phyloP scores from a whole-genome alignment of 495 filamentous ascomycete genomes.

The Lasiosphaeriaceae sp. region DNA sequence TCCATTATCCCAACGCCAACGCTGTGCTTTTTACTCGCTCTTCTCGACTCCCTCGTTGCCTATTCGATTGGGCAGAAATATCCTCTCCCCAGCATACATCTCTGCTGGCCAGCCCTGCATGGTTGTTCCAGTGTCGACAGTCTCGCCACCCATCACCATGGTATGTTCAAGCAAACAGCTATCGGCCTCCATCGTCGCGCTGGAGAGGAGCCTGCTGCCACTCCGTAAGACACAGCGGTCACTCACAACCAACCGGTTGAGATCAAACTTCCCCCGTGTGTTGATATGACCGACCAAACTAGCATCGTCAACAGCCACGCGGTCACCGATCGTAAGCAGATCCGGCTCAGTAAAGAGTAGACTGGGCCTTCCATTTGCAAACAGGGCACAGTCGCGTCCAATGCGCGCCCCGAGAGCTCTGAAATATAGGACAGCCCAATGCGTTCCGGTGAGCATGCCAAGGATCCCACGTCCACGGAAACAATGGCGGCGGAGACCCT shows the following conservation, averaged over 20 bases:
- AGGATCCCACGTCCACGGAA: slow-evolving; percentile 41
- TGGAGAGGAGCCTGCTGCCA: slow-evolving; percentile 39
- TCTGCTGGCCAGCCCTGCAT: slow-evolving; percentile 50
- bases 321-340: slow-evolving; percentile 39
- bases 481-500: slow-evolving; percentile 39
- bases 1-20: too few relatives aligned
- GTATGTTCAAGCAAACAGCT: slow-evolving; percentile 43
- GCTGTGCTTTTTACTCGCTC: too few relatives aligned
- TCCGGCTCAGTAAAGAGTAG: slow-evolving; percentile 49
- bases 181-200: slow-evolving; percentile 41
- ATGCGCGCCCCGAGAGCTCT: slow-evolving; percentile 39
- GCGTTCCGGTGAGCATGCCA: slow-evolving; percentile 39
- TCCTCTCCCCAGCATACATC: slow-evolving; percentile 1
- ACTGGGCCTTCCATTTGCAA: slow-evolving; percentile 39
- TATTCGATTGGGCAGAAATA: not conserved
- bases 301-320: slow-evolving; percentile 45
- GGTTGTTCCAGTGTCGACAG: slow-evolving; percentile 36
- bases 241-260: slow-evolving; percentile 39
- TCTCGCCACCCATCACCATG: slow-evolving; percentile 43
- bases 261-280: slow-evolving; percentile 37
- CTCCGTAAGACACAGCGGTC: slow-evolving; percentile 40
- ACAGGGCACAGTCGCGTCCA: slow-evolving; percentile 43
- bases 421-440: slow-evolving; percentile 39
- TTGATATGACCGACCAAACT: slow-evolving; percentile 40
- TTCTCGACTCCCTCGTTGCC: not conserved